A percentile compares a stretch with the other conserved stretches of the same genome.
Evolutionary conservation across 208 protist species (phyloP).

Genomic region (Trypanosoma caninum): DNA sequence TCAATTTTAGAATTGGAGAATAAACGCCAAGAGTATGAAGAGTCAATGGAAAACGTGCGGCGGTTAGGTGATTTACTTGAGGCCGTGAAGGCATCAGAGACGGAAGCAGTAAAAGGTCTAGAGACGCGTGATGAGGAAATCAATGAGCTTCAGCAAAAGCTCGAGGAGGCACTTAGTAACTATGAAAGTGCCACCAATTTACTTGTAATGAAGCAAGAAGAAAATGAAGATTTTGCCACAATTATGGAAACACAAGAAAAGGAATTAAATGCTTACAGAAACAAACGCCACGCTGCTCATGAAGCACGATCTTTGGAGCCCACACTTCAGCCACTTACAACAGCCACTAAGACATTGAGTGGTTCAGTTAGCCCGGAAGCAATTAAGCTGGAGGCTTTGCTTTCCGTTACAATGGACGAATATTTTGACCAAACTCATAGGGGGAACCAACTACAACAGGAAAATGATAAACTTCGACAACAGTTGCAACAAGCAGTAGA

Average conservation of each 20-base stretch:
- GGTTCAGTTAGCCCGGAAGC: conserved; percentile 2
- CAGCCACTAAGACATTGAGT: background rate
- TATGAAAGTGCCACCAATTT: conserved; percentile 2
- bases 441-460: conserved; percentile 21
- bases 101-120: conserved; percentile 11
- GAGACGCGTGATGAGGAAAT: conserved; percentile 26
- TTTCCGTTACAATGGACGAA: conserved; percentile 32
- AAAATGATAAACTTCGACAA: conserved; percentile 21
- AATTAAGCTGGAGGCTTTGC: conserved; percentile 19
- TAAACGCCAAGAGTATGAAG: conserved; percentile 9
- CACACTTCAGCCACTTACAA: conserved; percentile 16
- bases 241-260: background rate
- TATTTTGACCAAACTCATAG: conserved; percentile 16
- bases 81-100: conserved; percentile 17
- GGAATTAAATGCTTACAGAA: conserved; percentile 23
- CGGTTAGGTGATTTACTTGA: conserved; percentile 8
- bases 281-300: conserved; percentile 23
- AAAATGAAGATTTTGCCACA: background rate
- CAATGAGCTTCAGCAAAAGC: conserved; percentile 10
- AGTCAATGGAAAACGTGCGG: conserved; percentile 8
- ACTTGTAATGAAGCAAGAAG: conserved; percentile 1
- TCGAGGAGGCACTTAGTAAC: conserved; percentile 9
- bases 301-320: conserved; percentile 19
- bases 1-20: background rate
- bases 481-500: conserved; percentile 22